Conservation (phyloP, 345 rosid genomes). For the Aurinia saxatilis region DNA sequence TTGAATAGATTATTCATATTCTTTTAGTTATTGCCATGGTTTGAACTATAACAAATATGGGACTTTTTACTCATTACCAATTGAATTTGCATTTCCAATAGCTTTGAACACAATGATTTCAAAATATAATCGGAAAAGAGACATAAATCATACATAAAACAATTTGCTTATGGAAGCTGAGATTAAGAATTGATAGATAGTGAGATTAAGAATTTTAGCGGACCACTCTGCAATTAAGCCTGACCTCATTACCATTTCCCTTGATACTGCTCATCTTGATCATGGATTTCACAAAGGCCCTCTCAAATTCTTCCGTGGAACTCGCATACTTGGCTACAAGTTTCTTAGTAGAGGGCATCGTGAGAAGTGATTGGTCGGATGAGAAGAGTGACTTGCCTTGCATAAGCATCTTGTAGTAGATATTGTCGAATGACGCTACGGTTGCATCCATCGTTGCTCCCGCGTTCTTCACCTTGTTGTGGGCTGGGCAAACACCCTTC, state of each 20-base stretch:
- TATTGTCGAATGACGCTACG: conserved; percentile 43
- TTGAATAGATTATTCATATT: too few relatives aligned
- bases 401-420: conserved; percentile 59
- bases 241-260: conserved; percentile 67
- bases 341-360: conserved; percentile 35
- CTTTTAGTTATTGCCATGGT: too few relatives aligned
- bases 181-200: not conserved
- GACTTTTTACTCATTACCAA: too few relatives aligned
- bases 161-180: not conserved
- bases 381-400: conserved; percentile 69
- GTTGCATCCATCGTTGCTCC: conserved; percentile 54
- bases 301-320: conserved; percentile 39
- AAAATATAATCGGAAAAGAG: not conserved
- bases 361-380: conserved; percentile 75
- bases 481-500: conserved; percentile 42
- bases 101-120: too few relatives aligned
- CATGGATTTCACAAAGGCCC: conserved; percentile 72
- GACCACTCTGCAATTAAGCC: conserved; percentile 56
- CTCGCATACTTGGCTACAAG: conserved; percentile 49
- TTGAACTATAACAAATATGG: too few relatives aligned
- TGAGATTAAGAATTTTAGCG: conserved; percentile 4
- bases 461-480: conserved; percentile 57
- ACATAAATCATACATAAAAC: not conserved
- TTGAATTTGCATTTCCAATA: too few relatives aligned
- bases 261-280: conserved; percentile 72